Conservation (phyloP, 2,329 filamentous ascomycete genomes). For the Plenodomus tracheiphilus region DNA sequence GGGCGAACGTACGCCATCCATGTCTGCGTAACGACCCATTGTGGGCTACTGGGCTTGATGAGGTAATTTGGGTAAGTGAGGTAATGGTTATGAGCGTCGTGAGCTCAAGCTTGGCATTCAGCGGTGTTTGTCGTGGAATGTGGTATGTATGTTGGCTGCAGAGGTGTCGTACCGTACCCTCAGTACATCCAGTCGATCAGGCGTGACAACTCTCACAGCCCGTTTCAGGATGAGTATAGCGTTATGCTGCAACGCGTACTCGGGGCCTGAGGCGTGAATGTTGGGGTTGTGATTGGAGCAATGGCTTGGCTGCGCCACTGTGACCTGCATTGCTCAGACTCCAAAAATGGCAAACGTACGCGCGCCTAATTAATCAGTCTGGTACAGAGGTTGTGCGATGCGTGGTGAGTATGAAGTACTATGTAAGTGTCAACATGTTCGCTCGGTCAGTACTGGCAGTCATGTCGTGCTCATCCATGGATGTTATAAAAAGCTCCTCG, state of each 20-base stretch:
- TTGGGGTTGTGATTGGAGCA: neutral
- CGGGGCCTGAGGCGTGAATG: neutral
- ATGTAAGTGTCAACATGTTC: too few species aligned
- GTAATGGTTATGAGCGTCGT: too few species aligned
- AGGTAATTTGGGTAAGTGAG: neutral
- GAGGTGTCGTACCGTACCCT: neutral
- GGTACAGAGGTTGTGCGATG: too few species aligned
- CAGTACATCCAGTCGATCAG: neutral
- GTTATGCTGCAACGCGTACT: neutral
- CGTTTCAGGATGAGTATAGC: neutral
- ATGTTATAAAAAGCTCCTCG: too few species aligned
- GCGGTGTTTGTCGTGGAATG: neutral
- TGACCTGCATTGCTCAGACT: neutral
- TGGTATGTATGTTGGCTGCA: neutral
- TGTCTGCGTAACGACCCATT: slow-evolving; percentile 31
- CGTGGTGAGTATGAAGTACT: too few species aligned
- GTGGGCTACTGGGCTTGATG: slow-evolving; percentile 8
- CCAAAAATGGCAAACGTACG: neutral
- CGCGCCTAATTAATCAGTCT: too few species aligned
- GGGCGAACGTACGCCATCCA: slow-evolving; percentile 21
- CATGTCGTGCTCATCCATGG: too few species aligned
- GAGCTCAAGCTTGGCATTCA: neutral
- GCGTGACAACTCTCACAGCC: neutral
- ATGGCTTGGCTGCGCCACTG: neutral
- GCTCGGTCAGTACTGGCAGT: too few species aligned